Conservation (phyloP, 2,329 filamentous ascomycete genomes). For the Paradendryphiella salina region DNA sequence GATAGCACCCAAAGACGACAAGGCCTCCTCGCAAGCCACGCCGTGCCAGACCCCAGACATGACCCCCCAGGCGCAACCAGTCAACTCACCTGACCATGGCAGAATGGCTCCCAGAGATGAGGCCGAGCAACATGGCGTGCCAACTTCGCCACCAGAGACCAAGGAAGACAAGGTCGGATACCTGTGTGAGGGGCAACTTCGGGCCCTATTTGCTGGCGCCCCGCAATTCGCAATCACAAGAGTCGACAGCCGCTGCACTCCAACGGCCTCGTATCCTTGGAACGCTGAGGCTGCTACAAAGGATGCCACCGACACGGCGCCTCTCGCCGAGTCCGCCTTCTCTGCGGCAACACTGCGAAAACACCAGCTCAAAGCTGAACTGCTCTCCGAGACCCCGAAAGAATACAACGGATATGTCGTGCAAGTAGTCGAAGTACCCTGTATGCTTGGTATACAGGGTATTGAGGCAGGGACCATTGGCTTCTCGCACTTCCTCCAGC, state of each 20-base stretch:
- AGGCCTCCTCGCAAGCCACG: conserved; percentile 12
- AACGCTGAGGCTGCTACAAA: conserved; percentile 62
- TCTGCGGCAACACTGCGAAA: conserved; percentile 39
- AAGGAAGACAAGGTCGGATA: conserved; percentile 21
- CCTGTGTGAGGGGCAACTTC: conserved; percentile 59
- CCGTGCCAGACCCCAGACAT: conserved; percentile 23
- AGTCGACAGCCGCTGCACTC: conserved; percentile 63
- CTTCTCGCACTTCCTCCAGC: conserved; percentile 68
- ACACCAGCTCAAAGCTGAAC: conserved; percentile 20
- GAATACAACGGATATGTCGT: conserved; percentile 38
- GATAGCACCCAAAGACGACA: conserved; percentile 16
- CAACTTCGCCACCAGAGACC: conserved; percentile 20
- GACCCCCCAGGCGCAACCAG: conserved; percentile 11
- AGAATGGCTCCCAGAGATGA: conserved; percentile 15
- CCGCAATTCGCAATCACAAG: conserved; percentile 69
- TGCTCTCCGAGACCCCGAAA: conserved; percentile 18
- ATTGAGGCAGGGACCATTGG: conserved; percentile 72
- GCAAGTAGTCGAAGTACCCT: conserved; percentile 60
- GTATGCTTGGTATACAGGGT: conserved; percentile 73
- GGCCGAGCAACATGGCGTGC: conserved; percentile 11
- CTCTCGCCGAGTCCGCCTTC: conserved; percentile 43
- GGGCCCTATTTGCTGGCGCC: conserved; percentile 74
- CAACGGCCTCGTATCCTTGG: conserved; percentile 69
- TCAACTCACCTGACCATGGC: conserved; percentile 18
- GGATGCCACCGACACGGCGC: conserved; percentile 61